Evolutionary conservation across 108 stramenopile species (phyloP).

Genomic region (Aurantiochytrium sp.): DNA sequence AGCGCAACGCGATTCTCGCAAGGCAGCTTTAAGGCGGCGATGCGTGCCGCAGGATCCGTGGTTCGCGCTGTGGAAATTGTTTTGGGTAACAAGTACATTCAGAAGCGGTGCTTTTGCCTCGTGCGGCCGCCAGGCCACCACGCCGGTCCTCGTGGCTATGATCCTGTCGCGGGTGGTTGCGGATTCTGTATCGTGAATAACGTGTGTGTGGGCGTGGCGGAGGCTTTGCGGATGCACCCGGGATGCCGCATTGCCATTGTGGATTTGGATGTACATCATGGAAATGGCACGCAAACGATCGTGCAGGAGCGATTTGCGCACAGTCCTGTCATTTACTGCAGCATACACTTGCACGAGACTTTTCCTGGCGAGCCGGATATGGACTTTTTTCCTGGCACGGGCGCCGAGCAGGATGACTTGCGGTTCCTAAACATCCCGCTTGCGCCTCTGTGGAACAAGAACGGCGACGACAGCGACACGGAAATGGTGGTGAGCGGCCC

Average conservation of each 20-base stretch:
- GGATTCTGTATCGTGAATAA: slow-evolving; percentile 53
- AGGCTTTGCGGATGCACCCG: slow-evolving; percentile 27
- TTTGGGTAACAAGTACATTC: slow-evolving; percentile 32
- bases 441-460: not conserved
- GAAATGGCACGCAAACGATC: slow-evolving; percentile 46
- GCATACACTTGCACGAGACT: slow-evolving; percentile 20
- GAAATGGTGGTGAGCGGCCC: slow-evolving; percentile 26
- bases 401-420: not conserved
- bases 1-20: slow-evolving; percentile 41
- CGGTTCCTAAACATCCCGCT: slow-evolving; percentile 25
- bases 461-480: not conserved
- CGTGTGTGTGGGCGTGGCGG: slow-evolving; percentile 34
- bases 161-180: slow-evolving; percentile 18
- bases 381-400: slow-evolving; percentile 37
- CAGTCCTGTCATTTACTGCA: slow-evolving; percentile 5
- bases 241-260: slow-evolving; percentile 44
- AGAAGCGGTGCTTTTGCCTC: slow-evolving; percentile 60
- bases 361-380: slow-evolving; percentile 6
- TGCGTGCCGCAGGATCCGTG: slow-evolving; percentile 52
- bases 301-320: slow-evolving; percentile 23
- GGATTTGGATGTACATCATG: slow-evolving; percentile 57
- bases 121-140: slow-evolving; percentile 51
- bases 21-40: slow-evolving; percentile 36
- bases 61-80: slow-evolving; percentile 46
- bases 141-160: slow-evolving; percentile 22